A percentile compares a stretch with the other conserved stretches of the same genome.
phyloP scores from a whole-genome alignment of 2,329 filamentous ascomycete species.

The Aureobasidium sp. region DNA sequence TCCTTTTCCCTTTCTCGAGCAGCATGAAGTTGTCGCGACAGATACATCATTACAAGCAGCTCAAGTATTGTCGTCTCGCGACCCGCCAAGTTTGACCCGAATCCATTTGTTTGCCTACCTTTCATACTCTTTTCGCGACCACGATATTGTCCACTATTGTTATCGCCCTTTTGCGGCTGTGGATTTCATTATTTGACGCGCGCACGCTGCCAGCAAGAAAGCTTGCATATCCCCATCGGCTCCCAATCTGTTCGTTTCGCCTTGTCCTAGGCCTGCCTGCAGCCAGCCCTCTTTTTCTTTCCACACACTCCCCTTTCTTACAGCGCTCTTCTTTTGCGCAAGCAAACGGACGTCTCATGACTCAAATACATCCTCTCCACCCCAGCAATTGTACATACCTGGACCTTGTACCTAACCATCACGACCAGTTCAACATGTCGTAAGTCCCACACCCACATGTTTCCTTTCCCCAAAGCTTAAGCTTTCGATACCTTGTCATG shows the following conservation, averaged over 20 bases:
- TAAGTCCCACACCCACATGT: constrained; percentile 13
- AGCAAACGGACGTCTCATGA: constrained; percentile 15
- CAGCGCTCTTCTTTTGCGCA: constrained; percentile 10
- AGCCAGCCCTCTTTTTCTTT: constrained; percentile 12
- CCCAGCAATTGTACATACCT: constrained; percentile 15
- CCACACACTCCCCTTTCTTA: not conserved
- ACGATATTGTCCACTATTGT: not conserved
- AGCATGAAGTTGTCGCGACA: not conserved
- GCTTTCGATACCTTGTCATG: constrained; percentile 13
- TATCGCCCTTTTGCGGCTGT: constrained; percentile 2
- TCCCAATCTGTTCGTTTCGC: constrained; percentile 3
- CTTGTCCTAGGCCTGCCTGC: constrained; percentile 12
- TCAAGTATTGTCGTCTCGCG: constrained; percentile 3
- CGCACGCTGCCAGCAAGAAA: not conserved
- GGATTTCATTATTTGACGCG: not conserved
- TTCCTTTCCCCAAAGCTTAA: not conserved
- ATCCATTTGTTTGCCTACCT: not conserved
- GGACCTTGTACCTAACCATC: constrained; percentile 12
- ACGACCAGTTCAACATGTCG: constrained; percentile 18
- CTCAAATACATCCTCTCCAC: constrained; percentile 16
- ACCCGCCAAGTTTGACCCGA: constrained; percentile 7
- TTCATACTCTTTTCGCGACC: not conserved
- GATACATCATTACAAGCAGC: constrained; percentile 11
- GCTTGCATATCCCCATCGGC: constrained; percentile 1
- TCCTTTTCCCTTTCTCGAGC: constrained; percentile 10